A percentile compares a stretch with the other conserved stretches of the same genome.
These are phyloP conservation scores for Rhizophora mangle DNA, from an alignment of 345 rosid genomes.

Conservation along the genomic window DNA sequence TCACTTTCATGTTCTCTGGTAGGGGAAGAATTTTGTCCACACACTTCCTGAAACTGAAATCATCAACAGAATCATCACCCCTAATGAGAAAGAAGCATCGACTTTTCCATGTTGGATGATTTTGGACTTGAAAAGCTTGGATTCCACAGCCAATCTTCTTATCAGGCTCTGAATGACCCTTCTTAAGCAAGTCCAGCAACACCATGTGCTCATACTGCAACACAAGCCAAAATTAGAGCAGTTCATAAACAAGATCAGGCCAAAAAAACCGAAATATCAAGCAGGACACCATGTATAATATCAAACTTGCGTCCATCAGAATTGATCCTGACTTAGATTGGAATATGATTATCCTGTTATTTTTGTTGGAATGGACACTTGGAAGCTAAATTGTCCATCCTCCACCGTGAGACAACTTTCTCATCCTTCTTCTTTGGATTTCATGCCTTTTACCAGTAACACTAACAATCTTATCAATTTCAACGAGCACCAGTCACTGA, in stretches of 20 bases:
- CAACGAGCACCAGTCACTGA: too few species aligned
- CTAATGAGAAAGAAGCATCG: constrained; percentile 78
- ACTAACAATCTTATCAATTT: too few species aligned
- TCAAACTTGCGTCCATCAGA: not conserved
- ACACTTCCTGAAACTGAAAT: constrained; percentile 97
- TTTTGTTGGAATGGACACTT: too few species aligned
- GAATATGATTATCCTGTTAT: too few species aligned
- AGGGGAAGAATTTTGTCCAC: constrained; percentile 80
- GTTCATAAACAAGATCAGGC: not conserved
- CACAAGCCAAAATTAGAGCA: constrained; percentile 10
- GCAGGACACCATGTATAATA: not conserved
- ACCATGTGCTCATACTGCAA: constrained; percentile 78
- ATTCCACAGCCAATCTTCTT: constrained; percentile 76
- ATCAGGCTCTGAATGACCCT: constrained; percentile 77
- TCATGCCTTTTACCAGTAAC: too few species aligned
- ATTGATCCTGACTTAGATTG: too few species aligned
- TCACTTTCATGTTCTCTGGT: constrained; percentile 78
- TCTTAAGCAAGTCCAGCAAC: constrained; percentile 68
- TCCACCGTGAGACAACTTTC: too few species aligned
- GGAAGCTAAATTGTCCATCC: too few species aligned
- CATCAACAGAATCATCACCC: constrained; percentile 67
- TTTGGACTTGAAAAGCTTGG: constrained; percentile 63
- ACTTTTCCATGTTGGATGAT: constrained; percentile 74
- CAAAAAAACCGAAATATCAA: not conserved
- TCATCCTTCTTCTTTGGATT: too few species aligned